Evolutionary conservation across 495 filamentous ascomycete species (phyloP).

Genomic region (Hapsidospora chrysogenum): DNA sequence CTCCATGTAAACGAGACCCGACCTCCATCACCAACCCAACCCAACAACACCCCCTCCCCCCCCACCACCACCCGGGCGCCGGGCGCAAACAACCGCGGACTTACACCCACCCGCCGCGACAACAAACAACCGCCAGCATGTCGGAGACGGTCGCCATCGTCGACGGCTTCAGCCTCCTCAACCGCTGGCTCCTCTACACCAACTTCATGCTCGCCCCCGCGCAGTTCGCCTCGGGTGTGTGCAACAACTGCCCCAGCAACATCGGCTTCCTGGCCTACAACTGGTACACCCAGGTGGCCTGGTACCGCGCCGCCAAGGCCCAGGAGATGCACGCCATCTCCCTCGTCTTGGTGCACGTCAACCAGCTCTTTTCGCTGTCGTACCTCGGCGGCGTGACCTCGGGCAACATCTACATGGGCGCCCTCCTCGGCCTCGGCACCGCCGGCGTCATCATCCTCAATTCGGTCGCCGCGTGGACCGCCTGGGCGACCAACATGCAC

Average conservation of each 20-base stretch:
- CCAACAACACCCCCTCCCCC: too few relatives aligned
- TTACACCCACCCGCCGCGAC: too few relatives aligned
- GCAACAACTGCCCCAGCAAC: background rate
- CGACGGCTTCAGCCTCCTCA: background rate
- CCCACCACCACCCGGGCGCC: too few relatives aligned
- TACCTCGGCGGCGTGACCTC: background rate
- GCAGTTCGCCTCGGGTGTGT: background rate
- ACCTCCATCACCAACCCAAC: too few relatives aligned
- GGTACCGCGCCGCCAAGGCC: background rate
- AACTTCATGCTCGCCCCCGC: background rate
- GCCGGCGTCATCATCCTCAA: background rate
- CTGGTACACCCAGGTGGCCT: background rate
- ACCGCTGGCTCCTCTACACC: background rate
- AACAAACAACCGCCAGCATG: too few relatives aligned
- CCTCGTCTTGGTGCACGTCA: background rate
- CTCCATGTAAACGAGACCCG: too few relatives aligned
- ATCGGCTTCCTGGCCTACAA: background rate
- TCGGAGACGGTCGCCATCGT: slow-evolving; percentile 1
- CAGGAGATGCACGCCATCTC: background rate
- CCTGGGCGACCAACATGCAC: background rate
- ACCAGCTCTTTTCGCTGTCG: background rate
- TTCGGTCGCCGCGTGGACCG: background rate
- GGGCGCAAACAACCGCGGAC: too few relatives aligned
- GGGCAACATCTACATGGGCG: background rate
- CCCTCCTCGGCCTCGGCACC: background rate